Conservation (phyloP, 2,329 filamentous ascomycete species). For the Orbilia ellipsospora region DNA sequence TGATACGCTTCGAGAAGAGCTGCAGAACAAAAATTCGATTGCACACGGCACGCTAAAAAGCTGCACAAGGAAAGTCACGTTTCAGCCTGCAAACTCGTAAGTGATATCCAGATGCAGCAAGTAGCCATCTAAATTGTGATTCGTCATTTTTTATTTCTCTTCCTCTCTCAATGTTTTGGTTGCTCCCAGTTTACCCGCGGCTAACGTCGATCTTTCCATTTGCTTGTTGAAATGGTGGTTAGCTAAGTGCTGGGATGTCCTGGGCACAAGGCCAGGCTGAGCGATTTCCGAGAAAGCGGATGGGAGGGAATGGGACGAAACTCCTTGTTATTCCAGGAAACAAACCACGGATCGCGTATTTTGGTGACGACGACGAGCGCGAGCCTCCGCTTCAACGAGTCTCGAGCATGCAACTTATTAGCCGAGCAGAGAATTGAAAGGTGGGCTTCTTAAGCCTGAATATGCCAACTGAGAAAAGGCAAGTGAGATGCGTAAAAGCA, state of each 20-base stretch:
- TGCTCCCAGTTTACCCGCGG: conserved; percentile 44
- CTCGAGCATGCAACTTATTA: conserved; percentile 41
- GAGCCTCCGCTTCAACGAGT: conserved; percentile 6
- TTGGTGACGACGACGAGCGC: conserved; percentile 4
- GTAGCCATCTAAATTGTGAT: conserved; percentile 43
- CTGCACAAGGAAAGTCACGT: conserved; percentile 52
- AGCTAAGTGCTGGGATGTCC: background rate
- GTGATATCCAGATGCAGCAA: conserved; percentile 46
- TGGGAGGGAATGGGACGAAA: conserved; percentile 25
- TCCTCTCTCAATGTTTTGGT: conserved; percentile 22
- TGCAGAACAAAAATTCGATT: conserved; percentile 40
- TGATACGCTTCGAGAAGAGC: conserved; percentile 52
- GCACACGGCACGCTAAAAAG: conserved; percentile 46
- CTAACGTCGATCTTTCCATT: conserved; percentile 46
- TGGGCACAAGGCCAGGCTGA: conserved; percentile 30
- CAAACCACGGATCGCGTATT: conserved; percentile 45
- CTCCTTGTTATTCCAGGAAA: conserved; percentile 20
- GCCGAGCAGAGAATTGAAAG: conserved; percentile 39
- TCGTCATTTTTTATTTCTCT: conserved; percentile 40
- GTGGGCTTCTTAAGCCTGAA: conserved; percentile 39
- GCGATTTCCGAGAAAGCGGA: conserved; percentile 53
- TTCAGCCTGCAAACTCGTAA: conserved; percentile 51
- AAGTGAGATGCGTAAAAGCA: background rate
- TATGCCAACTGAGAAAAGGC: conserved; percentile 14
- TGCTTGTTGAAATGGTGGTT: conserved; percentile 32